Percentiles rank a stretch among this genome's conserved stretches.
phyloP scores from a whole-genome alignment of 148 eudicot species.

The Beta vulgaris region DNA sequence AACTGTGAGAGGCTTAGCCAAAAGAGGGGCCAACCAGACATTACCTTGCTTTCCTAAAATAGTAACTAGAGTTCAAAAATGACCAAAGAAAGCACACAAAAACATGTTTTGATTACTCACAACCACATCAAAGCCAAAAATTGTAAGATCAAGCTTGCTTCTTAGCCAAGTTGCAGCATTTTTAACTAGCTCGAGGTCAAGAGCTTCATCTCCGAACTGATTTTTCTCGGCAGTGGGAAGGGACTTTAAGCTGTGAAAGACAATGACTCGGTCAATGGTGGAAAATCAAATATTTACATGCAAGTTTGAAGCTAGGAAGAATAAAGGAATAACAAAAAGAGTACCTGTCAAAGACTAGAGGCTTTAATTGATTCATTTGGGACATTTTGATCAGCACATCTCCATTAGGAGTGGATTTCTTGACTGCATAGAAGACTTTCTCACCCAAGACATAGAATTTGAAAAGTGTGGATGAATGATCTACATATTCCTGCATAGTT shows the following conservation, averaged over 20 bases:
- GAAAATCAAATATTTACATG: not conserved
- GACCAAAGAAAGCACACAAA: not conserved
- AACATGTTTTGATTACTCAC: slow-evolving; percentile 46
- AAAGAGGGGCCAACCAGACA: not conserved
- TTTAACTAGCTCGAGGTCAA: slow-evolving; percentile 72
- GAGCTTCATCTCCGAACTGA: slow-evolving; percentile 32
- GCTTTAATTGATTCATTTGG: slow-evolving; percentile 47
- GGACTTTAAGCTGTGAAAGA: slow-evolving; percentile 65
- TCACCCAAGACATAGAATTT: slow-evolving; percentile 82
- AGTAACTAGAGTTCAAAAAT: not conserved
- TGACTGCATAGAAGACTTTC: slow-evolving; percentile 69
- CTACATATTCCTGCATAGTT: slow-evolving; percentile 80
- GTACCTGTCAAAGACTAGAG: slow-evolving; percentile 85
- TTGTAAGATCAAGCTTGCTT: slow-evolving; percentile 67
- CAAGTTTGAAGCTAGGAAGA: not conserved
- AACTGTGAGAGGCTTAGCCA: not conserved
- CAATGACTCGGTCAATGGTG: not conserved
- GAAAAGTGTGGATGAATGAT: slow-evolving; percentile 78
- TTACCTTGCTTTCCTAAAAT: not conserved
- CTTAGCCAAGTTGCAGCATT: slow-evolving; percentile 75
- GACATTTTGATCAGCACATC: slow-evolving; percentile 48
- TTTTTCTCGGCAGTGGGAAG: slow-evolving; percentile 56
- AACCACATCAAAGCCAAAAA: slow-evolving; percentile 93
- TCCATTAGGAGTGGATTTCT: slow-evolving; percentile 76
- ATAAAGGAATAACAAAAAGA: not conserved